Evolutionary conservation across 2,329 filamentous ascomycete species (phyloP), one percentile per base, ranked within the genome.

Genomic region (Xenoacremonium recifei): DNA sequence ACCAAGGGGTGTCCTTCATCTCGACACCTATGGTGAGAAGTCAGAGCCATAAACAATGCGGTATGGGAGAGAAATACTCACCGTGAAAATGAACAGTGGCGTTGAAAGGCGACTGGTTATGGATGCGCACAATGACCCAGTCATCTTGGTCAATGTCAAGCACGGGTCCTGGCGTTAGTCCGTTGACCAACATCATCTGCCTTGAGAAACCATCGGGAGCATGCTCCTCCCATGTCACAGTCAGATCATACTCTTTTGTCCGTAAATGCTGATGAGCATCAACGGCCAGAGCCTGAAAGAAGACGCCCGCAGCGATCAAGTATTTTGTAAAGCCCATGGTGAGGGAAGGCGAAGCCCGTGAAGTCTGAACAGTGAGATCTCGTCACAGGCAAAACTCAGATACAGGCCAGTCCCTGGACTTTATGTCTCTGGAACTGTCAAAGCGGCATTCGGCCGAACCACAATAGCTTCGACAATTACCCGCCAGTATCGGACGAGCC

Each of bases 141-240:
- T 80, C 76, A 15, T 74, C 77, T 57, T 79, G 70, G 33, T 71
- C 62, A 7, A 76, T 68, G 35, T 75, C 69, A 7, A 87, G 69
- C 2, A 69, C 63, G 0, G 84, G 84, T 0, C 81, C 84, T 1
- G 84, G 82, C 36, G 77, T 80, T 52, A 79, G 70, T 10, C 74
- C 75, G 48, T 85, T 85, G 53, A 82, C 62, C 31, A 84, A 64
- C 47, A 73, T 53, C 62, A 74, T 70, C 30, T 70, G 48, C 11
- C 69, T 61, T 1, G 59, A 44, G 41, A 68, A 63, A 18, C 78
- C 77, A 59, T 73, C 67, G 0, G 71, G 71, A 0, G 66, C 62
- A 21, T 64, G 40, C 1, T 57, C 53, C 16, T 65, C 62, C 64
- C 66, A 71, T 5, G 68, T 68, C 20, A 68, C 30, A 3, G 41